Evolutionary conservation across 352 stramenopile species (phyloP), one percentile per base, ranked within the genome.

Genomic region (Pythium volutum): DNA sequence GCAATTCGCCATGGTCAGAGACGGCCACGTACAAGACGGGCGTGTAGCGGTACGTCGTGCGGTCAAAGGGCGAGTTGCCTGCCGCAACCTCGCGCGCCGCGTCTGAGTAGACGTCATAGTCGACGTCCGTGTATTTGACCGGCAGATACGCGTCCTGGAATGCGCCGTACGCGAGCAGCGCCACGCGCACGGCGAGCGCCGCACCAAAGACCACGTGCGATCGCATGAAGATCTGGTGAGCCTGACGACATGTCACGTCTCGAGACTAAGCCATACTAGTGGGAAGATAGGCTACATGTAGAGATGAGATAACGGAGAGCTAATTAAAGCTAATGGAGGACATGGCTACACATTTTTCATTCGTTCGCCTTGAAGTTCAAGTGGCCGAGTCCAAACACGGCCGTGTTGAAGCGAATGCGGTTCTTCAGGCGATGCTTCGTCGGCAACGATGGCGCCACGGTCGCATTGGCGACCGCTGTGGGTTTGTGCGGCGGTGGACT

Each of bases 91-190:
- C 86, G 22, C 81, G 71, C 18, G 97, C 96, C 6, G 96, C 97
- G 77, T 99, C 98, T 25, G 89, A 97, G 79, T 99, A 99, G 22
- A 99, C 97, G 46, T 98, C 82, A 75, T 99, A 99, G 78, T 99
- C 98, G 38, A 99, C 92, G 62, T 99, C 98, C 16, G 98, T 99
- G 73, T 99, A 99, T 61, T 97, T 97, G 56, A 96, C 85, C 27
- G 66, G 49, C 72, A 96, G 80, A 48, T 81, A 78, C 1, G 64
- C 64, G 59, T 96, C 87, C 65, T 96, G 87, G 46, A 90, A 67
- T 15, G 80, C 70, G 29, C 85, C 85, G 60, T 90, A 95, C n/a
- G 77, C 49, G 29, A 95, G 67, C 26, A 93, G 69, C 59, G 61
- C 73, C 22, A 94, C 56, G 4, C 87, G 87, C 60, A 90, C 25